Evolutionary conservation across 805 yeast species (phyloP).

Genomic region (Teunomyces lycoperdinae): DNA sequence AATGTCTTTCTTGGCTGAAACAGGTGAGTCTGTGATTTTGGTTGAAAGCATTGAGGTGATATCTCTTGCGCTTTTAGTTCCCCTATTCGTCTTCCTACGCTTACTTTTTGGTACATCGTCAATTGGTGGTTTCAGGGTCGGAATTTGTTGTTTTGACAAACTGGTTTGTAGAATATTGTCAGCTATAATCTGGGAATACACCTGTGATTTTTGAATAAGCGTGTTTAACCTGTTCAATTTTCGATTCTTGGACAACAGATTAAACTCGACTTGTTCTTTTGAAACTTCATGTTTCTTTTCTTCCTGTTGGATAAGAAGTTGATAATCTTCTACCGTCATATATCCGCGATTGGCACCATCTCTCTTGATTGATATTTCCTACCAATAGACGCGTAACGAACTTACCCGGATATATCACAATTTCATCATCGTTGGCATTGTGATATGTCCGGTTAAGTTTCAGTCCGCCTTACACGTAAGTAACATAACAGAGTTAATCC

Average conservation of each 20-base stretch:
- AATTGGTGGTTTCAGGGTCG: slow-evolving; percentile 44
- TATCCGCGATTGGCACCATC: not conserved
- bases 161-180: slow-evolving; percentile 63
- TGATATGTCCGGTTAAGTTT: not conserved
- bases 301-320: slow-evolving; percentile 1
- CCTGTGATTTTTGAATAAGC: slow-evolving; percentile 81
- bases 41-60: slow-evolving; percentile 13
- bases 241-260: slow-evolving; percentile 47
- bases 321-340: slow-evolving; percentile 5
- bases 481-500: not conserved
- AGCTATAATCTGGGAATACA: slow-evolving; percentile 82
- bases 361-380: no score
- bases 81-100: not conserved
- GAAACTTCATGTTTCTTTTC: not conserved
- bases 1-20: slow-evolving; percentile 19
- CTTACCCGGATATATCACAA: not conserved
- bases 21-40: slow-evolving; percentile 15
- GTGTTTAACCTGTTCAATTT: slow-evolving; percentile 67
- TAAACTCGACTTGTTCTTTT: slow-evolving; percentile 39
- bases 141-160: slow-evolving; percentile 13
- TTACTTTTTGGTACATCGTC: not conserved
- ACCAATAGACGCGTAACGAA: not conserved
- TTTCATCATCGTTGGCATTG: not conserved
- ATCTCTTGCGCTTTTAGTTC: slow-evolving; percentile 5
- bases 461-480: not conserved